Conservation (phyloP, 2,329 filamentous ascomycete species). For the Aspergillus sp. region DNA sequence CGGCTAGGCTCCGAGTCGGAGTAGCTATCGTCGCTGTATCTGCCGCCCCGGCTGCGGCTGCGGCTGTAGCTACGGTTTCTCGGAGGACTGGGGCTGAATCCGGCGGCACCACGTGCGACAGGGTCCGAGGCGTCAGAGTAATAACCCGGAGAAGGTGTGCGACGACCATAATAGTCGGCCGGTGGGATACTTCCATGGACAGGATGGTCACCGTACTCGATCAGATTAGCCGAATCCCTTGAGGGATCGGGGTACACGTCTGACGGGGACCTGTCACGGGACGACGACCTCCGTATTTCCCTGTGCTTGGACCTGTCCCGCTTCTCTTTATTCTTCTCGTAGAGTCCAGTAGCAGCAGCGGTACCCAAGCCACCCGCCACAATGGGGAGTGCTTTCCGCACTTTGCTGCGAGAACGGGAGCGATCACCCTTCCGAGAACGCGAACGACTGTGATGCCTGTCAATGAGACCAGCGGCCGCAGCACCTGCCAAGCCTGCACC, state of each 20-base stretch:
- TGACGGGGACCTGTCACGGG: constrained; percentile 38
- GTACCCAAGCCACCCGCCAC: constrained; percentile 55
- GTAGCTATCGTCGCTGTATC: constrained; percentile 28
- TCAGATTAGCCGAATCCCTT: constrained; percentile 45
- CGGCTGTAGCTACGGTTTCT: constrained; percentile 37
- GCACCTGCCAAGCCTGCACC: constrained; percentile 57
- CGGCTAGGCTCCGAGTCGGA: constrained; percentile 32
- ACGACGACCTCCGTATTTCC: constrained; percentile 40
- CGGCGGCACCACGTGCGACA: constrained; percentile 25
- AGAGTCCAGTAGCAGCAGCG: constrained; percentile 55
- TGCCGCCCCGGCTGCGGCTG: constrained; percentile 42
- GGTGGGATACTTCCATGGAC: constrained; percentile 50
- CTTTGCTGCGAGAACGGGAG: constrained; percentile 48
- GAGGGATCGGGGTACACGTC: constrained; percentile 33
- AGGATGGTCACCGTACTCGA: constrained; percentile 59
- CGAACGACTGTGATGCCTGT: constrained; percentile 53
- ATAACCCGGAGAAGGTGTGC: constrained; percentile 31
- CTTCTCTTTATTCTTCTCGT: constrained; percentile 57
- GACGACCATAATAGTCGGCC: constrained; percentile 41
- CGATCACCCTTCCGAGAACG: constrained; percentile 45
- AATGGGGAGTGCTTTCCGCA: constrained; percentile 53
- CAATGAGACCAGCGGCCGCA: constrained; percentile 55
- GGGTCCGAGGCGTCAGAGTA: constrained; percentile 39
- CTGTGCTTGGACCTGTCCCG: constrained; percentile 40
- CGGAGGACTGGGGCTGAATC: constrained; percentile 16